These are phyloP conservation scores for Gymnopilus dilepis DNA, from an alignment of 768 basidiomycete genomes.

Conservation along the genomic window DNA sequence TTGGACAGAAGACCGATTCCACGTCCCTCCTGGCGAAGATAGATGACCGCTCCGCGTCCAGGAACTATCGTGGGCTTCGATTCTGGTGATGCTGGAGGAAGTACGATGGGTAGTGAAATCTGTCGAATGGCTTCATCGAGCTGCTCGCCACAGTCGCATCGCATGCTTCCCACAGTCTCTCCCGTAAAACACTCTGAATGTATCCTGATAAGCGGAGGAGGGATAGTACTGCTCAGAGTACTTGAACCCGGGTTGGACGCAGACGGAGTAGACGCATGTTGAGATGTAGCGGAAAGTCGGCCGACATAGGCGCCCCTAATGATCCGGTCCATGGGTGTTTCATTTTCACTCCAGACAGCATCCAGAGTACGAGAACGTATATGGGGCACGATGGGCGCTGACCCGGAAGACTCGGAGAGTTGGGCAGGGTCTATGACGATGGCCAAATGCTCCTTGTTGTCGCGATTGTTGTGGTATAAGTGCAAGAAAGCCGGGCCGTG, in stretches of 20 bases:
- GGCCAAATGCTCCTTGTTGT: conserved; percentile 94
- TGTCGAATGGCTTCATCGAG: conserved; percentile 95
- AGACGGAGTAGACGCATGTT: conserved; percentile 48
- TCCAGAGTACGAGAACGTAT: conserved; percentile 87
- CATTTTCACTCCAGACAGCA: conserved; percentile 78
- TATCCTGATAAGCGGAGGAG: conserved; percentile 87
- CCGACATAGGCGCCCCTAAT: conserved; percentile 94
- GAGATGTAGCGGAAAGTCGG: conserved; percentile 64
- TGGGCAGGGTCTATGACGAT: conserved; percentile 94
- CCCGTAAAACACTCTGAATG: conserved; percentile 99
- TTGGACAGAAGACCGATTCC: conserved; percentile 97
- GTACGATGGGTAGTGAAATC: conserved; percentile 72
- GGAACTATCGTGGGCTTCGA: conserved; percentile 55
- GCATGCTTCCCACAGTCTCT: conserved; percentile 96
- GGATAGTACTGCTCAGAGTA: conserved; percentile 42
- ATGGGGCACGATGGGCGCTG: conserved; percentile 47
- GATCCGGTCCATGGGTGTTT: conserved; percentile 94
- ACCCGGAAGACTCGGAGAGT: conserved; percentile 51
- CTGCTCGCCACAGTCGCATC: conserved; percentile 99
- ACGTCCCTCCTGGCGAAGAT: conserved; percentile 96
- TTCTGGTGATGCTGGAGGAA: conserved; percentile 42
- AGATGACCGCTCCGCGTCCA: conserved; percentile 91
- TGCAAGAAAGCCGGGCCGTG: conserved; percentile 94
- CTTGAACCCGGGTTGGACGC: conserved; percentile 18
- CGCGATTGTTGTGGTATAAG: conserved; percentile 91